Percentiles rank a stretch among this genome's conserved stretches.
Evolutionary conservation across 1,284 basidiomycete species (phyloP).

Genomic region (Cystobasidium slooffiae): DNA sequence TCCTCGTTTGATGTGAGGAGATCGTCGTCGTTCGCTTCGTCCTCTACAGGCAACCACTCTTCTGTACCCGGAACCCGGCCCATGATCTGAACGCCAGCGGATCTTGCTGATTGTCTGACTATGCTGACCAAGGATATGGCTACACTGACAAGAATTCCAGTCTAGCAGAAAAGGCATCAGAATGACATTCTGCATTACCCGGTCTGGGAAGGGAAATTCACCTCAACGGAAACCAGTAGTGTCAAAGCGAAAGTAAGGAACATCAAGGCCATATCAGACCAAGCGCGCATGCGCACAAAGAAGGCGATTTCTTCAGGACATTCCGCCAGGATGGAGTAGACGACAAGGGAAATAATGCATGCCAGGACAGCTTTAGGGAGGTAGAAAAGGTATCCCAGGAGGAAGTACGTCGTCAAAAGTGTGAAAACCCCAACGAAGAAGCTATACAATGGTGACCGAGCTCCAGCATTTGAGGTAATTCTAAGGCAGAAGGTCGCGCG

Average conservation of each 20-base stretch:
- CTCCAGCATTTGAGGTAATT: constrained; percentile 84
- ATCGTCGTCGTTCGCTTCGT: constrained; percentile 58
- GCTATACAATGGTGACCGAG: constrained; percentile 83
- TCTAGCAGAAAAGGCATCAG: constrained; percentile 28
- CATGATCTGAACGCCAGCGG: constrained; percentile 71
- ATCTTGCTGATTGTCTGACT: constrained; percentile 78
- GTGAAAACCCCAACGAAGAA: constrained; percentile 75
- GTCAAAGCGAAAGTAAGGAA: constrained; percentile 79
- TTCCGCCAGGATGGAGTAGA: constrained; percentile 84
- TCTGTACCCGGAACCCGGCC: constrained; percentile 80
- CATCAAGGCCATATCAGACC: constrained; percentile 84
- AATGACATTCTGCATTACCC: not conserved
- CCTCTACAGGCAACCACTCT: constrained; percentile 72
- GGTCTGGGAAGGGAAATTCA: constrained; percentile 52
- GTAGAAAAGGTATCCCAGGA: constrained; percentile 75
- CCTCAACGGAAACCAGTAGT: constrained; percentile 76
- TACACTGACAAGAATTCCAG: constrained; percentile 78
- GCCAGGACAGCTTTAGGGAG: constrained; percentile 81
- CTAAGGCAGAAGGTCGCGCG: constrained; percentile 63
- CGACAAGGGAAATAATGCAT: constrained; percentile 77
- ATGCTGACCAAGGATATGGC: constrained; percentile 84
- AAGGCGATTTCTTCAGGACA: constrained; percentile 46
- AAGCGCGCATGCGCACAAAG: constrained; percentile 69
- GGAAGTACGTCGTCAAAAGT: constrained; percentile 81
- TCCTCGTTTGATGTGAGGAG: constrained; percentile 75